phyloP scores from a whole-genome alignment of 164 flowering plant genomes.

The Amborella trichopoda region DNA sequence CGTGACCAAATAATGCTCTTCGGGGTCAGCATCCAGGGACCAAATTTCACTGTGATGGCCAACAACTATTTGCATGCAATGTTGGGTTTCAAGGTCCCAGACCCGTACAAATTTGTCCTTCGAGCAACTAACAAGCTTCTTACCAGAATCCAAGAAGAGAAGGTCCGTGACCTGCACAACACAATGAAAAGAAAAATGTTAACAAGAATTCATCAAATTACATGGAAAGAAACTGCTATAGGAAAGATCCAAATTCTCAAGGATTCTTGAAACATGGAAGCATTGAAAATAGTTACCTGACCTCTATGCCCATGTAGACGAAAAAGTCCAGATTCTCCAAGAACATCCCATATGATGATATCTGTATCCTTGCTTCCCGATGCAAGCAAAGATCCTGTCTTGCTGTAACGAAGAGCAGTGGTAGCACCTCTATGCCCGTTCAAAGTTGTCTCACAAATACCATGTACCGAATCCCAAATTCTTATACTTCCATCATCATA shows the following conservation, averaged over 20 bases:
- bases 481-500: slow-evolving; percentile 94
- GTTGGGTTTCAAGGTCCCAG: slow-evolving; percentile 94
- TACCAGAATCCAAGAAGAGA: slow-evolving; percentile 75
- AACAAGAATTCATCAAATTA: background rate
- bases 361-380: slow-evolving; percentile 95
- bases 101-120: slow-evolving; percentile 91
- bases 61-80: slow-evolving; percentile 85
- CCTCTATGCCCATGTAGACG: slow-evolving; percentile 93
- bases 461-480: slow-evolving; percentile 75
- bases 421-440: slow-evolving; percentile 88
- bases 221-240: background rate
- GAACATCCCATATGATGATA: slow-evolving; percentile 88
- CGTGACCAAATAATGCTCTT: slow-evolving; percentile 66
- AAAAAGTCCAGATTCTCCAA: slow-evolving; percentile 82
- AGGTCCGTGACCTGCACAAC: slow-evolving; percentile 78
- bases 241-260: background rate
- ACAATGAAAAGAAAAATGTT: background rate
- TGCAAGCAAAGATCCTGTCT: slow-evolving; percentile 70
- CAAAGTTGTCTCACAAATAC: slow-evolving; percentile 69
- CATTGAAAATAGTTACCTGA: slow-evolving; percentile 38
- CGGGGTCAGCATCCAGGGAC: slow-evolving; percentile 75
- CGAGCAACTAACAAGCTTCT: slow-evolving; percentile 83
- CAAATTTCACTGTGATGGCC: slow-evolving; percentile 98
- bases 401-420: slow-evolving; percentile 58
- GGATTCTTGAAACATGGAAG: background rate